Base-by-base conservation (phyloP, 2,329 filamentous ascomycete species). In the Curvularia lunata region DNA sequence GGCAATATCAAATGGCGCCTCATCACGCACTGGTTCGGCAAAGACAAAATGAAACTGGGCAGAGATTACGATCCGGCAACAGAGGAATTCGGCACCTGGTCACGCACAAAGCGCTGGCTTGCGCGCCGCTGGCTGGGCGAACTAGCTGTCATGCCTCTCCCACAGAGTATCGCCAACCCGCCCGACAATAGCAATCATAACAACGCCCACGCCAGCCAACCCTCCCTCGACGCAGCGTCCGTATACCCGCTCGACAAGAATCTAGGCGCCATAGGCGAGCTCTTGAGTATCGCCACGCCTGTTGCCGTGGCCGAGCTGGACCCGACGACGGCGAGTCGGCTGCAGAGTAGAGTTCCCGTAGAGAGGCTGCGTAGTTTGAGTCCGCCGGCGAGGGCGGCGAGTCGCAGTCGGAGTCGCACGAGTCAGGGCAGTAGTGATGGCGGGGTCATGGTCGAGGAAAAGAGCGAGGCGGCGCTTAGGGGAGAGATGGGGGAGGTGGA, bases 1-100 rank as follows among this genome's bases (percentile, higher is more conserved):
- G 75, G 73, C 2, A 69, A 69, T 2, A 23, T 82, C 1, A 84
- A 83, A 65, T 85, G 83, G 83, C 69, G 71, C 3, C 64, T 84
- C 1, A 71, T 85, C 6, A 76, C 71, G 4, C 63, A 63, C 4
- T 85, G 83, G 81, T 82, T 82, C 61, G 67, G 72, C 28, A 73
- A 73, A 1, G 76, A 77, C 23, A 78, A 72, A 51, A 80, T 79
- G 2, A 79, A 77, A 45, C 64, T 63, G 18, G 71, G 71, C 10
- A 71, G 65, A 45, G 64, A 54, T 25, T 69, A 75, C 12, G 68
- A 77, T 32, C 61, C 70, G 0, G 74, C 68, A 2, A 70, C 72
- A 23, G 71, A 77, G n/a, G 77, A 79, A 30, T 72, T 82, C 10
- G 77, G 79, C 1, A 61, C 66, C 1, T 75, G 75, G 70, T 76